Evolutionary conservation across 2,329 filamentous ascomycete species (phyloP).

Genomic region (Rhinocladiella mackenziei): DNA sequence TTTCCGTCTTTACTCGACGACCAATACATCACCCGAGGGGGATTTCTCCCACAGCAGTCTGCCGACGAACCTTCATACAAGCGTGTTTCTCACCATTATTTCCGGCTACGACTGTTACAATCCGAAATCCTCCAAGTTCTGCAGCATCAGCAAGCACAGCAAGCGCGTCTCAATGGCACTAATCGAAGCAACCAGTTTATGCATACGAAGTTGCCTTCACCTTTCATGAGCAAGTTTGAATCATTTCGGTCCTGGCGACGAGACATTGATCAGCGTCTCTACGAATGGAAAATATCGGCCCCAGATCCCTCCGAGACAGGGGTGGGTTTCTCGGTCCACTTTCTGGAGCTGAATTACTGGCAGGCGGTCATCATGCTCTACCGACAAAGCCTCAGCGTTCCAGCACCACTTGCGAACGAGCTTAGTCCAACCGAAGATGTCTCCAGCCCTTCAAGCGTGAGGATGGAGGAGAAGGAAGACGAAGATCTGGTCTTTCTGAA

Average conservation of each 20-base stretch:
- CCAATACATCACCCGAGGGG: slow-evolving; percentile 74
- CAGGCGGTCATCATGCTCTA: slow-evolving; percentile 96
- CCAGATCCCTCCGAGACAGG: slow-evolving; percentile 75
- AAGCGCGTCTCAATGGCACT: slow-evolving; percentile 63
- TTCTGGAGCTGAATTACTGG: slow-evolving; percentile 95
- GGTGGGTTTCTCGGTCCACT: slow-evolving; percentile 83
- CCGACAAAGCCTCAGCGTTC: slow-evolving; percentile 81
- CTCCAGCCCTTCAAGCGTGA: slow-evolving; percentile 50
- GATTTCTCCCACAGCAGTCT: slow-evolving; percentile 63
- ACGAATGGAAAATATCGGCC: slow-evolving; percentile 80
- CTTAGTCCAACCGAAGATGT: slow-evolving; percentile 58
- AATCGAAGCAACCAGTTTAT: slow-evolving; percentile 67
- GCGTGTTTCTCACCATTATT: slow-evolving; percentile 85
- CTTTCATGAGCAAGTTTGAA: slow-evolving; percentile 77
- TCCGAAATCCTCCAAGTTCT: slow-evolving; percentile 93
- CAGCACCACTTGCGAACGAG: slow-evolving; percentile 77
- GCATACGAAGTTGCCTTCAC: slow-evolving; percentile 73
- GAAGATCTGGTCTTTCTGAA: slow-evolving; percentile 91
- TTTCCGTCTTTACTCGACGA: slow-evolving; percentile 89
- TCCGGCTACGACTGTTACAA: slow-evolving; percentile 80
- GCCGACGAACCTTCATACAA: slow-evolving; percentile 74
- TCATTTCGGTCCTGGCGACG: slow-evolving; percentile 85
- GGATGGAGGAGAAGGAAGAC: slow-evolving; percentile 55
- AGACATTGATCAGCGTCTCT: slow-evolving; percentile 77
- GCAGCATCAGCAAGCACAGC: slow-evolving; percentile 84